These are phyloP conservation scores for Amoeboaphelidium occidentale DNA, from an alignment of 371 early-diverging fungal species.

Conservation along the genomic window DNA sequence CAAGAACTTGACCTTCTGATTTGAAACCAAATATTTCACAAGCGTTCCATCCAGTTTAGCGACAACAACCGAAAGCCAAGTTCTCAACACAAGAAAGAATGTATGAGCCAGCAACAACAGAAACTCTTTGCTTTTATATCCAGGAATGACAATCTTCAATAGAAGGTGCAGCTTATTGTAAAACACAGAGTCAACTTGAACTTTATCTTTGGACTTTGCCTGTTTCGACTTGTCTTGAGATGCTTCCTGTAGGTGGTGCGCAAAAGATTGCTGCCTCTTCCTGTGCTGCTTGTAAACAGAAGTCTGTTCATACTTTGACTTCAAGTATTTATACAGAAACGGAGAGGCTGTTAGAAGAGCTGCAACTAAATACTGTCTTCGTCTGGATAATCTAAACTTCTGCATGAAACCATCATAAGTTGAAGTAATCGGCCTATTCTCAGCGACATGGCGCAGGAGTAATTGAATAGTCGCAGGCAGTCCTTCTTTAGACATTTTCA, in stretches of 20 bases:
- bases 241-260: neutral
- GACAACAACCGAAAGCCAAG: slow-evolving; percentile 54
- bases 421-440: too few relatives aligned
- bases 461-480: too few relatives aligned
- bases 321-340: neutral
- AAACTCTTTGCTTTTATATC: slow-evolving; percentile 47
- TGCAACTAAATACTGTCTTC: too few relatives aligned
- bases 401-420: too few relatives aligned
- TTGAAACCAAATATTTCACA: slow-evolving; percentile 42
- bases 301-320: neutral
- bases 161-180: slow-evolving; percentile 35
- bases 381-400: too few relatives aligned
- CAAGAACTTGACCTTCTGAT: slow-evolving; percentile 44
- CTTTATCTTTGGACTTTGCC: neutral
- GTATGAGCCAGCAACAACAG: slow-evolving; percentile 40
- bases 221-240: neutral
- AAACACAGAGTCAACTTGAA: slow-evolving; percentile 30
- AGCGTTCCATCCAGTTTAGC: slow-evolving; percentile 81
- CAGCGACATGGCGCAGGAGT: too few relatives aligned
- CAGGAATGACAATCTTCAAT: slow-evolving; percentile 49
- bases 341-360: too few relatives aligned
- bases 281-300: neutral
- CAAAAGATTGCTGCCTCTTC: neutral
- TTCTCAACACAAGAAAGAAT: slow-evolving; percentile 34
- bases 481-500: too few relatives aligned